Conservation (phyloP, 176 grass and related monocot genomes). For the Oryza australiensis region DNA sequence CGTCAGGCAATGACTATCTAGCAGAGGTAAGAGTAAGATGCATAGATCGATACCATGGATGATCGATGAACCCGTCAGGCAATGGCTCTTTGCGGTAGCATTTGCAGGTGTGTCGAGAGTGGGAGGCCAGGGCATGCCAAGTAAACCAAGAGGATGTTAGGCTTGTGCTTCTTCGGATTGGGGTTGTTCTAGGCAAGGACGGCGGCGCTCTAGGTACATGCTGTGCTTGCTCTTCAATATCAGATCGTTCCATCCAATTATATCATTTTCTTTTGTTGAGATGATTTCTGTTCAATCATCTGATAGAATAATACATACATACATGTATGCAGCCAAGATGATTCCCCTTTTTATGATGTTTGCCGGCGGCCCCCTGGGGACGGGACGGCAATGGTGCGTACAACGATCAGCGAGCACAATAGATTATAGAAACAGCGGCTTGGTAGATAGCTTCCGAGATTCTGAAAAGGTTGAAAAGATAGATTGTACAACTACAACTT, state of each 20-base stretch:
- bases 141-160: conserved; percentile 63
- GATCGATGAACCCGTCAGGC: no score
- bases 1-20: conserved; percentile 85
- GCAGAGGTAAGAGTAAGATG: conserved; percentile 52
- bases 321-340: conserved; percentile 95
- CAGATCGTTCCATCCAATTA: not conserved
- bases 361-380: conserved; percentile 83
- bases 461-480: no score
- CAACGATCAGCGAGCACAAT: no score
- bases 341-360: conserved; percentile 98
- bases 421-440: no score
- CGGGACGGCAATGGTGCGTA: conserved; percentile 70
- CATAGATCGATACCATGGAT: no score
- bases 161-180: conserved; percentile 80
- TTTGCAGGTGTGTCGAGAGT: conserved; percentile 78
- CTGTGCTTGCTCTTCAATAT: not conserved
- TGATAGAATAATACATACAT: conserved; percentile 43
- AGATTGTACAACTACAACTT: no score
- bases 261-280: not conserved
- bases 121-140: conserved; percentile 72
- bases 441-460: no score
- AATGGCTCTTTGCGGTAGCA: no score
- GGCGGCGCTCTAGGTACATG: conserved; percentile 81
- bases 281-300: not conserved
- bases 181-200: conserved; percentile 88